phyloP scores from a whole-genome alignment of 2,329 filamentous ascomycete genomes.

The Emericellopsis atlantica region DNA sequence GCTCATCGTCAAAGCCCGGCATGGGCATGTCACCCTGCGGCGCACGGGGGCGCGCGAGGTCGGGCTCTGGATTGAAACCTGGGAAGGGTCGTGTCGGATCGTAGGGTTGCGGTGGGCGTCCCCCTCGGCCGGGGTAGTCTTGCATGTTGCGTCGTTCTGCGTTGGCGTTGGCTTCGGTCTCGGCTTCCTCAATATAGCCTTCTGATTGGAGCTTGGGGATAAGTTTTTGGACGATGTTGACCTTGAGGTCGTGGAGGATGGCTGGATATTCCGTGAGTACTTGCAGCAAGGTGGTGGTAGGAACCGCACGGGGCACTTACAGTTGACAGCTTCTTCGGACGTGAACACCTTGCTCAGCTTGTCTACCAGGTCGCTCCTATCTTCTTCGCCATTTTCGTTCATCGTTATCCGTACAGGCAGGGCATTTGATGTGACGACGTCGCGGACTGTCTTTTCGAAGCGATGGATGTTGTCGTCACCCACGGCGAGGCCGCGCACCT shows the following conservation, averaged over 20 bases:
- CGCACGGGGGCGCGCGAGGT: slow-evolving; percentile 43
- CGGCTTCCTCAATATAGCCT: slow-evolving; percentile 56
- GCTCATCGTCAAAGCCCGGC: slow-evolving; percentile 87
- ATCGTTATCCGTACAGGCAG: slow-evolving; percentile 45
- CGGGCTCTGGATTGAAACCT: slow-evolving; percentile 41
- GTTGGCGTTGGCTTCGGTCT: slow-evolving; percentile 27
- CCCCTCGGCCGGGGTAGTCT: slow-evolving; percentile 15
- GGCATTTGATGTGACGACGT: slow-evolving; percentile 54
- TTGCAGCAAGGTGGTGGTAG: background rate
- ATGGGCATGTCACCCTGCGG: slow-evolving; percentile 69
- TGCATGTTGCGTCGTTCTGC: slow-evolving; percentile 25
- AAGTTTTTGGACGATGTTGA: slow-evolving; percentile 73
- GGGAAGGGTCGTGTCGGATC: slow-evolving; percentile 26
- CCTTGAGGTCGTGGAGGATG: slow-evolving; percentile 60
- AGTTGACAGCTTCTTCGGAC: slow-evolving; percentile 51
- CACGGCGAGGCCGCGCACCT: slow-evolving; percentile 66
- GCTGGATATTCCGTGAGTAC: slow-evolving; percentile 23
- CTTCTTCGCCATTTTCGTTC: slow-evolving; percentile 27
- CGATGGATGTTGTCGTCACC: slow-evolving; percentile 72
- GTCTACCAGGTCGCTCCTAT: slow-evolving; percentile 31
- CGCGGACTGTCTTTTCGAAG: slow-evolving; percentile 58
- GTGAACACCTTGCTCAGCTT: slow-evolving; percentile 57
- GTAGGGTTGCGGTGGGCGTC: slow-evolving; percentile 38
- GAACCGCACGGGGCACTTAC: slow-evolving; percentile 15
- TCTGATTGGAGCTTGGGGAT: slow-evolving; percentile 66